These are phyloP conservation scores for Fragilaria radians DNA, from an alignment of 108 stramenopile species.

Conservation along the genomic window DNA sequence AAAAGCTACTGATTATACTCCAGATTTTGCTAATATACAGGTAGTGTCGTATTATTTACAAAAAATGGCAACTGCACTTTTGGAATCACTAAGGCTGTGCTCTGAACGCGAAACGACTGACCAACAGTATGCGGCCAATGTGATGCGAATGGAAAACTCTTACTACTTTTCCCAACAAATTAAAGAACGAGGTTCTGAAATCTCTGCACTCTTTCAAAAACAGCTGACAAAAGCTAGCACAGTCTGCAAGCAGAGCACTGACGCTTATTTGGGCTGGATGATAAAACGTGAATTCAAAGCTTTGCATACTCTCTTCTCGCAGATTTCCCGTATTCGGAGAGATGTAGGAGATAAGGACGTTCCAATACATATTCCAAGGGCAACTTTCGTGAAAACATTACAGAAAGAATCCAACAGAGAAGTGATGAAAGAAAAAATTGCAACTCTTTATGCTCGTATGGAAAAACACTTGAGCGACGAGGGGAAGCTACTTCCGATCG, in stretches of 20 bases:
- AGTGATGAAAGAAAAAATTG: slow-evolving; percentile 82
- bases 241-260: slow-evolving; percentile 81
- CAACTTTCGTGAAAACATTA: slow-evolving; percentile 70
- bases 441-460: slow-evolving; percentile 77
- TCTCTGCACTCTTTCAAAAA: slow-evolving; percentile 65
- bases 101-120: slow-evolving; percentile 75
- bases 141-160: slow-evolving; percentile 87
- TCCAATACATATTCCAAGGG: slow-evolving; percentile 70
- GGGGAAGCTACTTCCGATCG: slow-evolving; percentile 77
- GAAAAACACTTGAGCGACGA: slow-evolving; percentile 84
- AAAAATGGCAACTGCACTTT: slow-evolving; percentile 81
- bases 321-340: slow-evolving; percentile 69
- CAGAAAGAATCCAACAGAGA: slow-evolving; percentile 80
- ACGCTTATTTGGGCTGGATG: slow-evolving; percentile 88
- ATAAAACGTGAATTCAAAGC: slow-evolving; percentile 87
- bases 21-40: slow-evolving; percentile 75
- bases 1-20: slow-evolving; percentile 51
- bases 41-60: slow-evolving; percentile 81
- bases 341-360: slow-evolving; percentile 84
- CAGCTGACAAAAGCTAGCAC: slow-evolving; percentile 72
- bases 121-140: slow-evolving; percentile 81
- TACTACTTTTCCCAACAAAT: slow-evolving; percentile 82
- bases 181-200: slow-evolving; percentile 62
- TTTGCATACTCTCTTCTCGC: slow-evolving; percentile 78
- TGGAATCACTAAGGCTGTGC: slow-evolving; percentile 71